Evolutionary conservation across 352 stramenopile genomes (phyloP).

Genomic region (Lagenidium sp.): DNA sequence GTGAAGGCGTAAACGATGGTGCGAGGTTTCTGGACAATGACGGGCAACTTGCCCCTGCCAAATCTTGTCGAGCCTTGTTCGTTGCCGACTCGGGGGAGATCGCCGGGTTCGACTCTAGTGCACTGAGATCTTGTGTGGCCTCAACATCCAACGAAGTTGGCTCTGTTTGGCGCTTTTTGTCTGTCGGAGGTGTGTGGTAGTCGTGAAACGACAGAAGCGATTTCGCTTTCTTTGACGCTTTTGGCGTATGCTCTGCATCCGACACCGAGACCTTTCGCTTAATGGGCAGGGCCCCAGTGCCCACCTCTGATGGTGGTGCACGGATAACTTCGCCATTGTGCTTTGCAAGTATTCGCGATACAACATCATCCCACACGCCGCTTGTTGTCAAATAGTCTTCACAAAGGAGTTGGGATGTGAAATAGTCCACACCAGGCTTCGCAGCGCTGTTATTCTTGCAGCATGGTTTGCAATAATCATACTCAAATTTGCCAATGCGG

Average conservation of each 20-base stretch:
- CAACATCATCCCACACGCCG: constrained; percentile 37
- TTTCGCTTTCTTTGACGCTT: constrained; percentile 5
- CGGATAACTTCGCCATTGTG: neutral
- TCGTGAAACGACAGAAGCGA: neutral
- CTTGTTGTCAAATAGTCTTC: constrained; percentile 41
- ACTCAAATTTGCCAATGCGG: constrained; percentile 26
- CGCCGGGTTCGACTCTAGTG: neutral
- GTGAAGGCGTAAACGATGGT: constrained; percentile 49
- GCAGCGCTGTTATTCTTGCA: constrained; percentile 26
- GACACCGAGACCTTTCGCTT: constrained; percentile 7
- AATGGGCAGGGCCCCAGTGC: neutral
- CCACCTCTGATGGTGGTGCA: neutral
- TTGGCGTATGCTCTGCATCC: neutral
- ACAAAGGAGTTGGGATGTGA: constrained; percentile 25
- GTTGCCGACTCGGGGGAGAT: constrained; percentile 10
- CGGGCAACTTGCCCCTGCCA: neutral
- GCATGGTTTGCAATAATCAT: constrained; percentile 62
- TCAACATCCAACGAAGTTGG: neutral
- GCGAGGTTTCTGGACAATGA: constrained; percentile 8
- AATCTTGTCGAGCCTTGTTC: constrained; percentile 4
- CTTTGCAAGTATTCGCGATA: constrained; percentile 18
- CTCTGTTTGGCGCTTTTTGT: neutral
- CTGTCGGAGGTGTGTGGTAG: constrained; percentile 2
- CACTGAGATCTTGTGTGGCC: constrained; percentile 6
- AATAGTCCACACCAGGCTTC: constrained; percentile 35